A percentile compares a stretch with the other conserved stretches of the same genome.
phyloP scores from a whole-genome alignment of 495 filamentous ascomycete species.

The Daldinia bambusicola region DNA sequence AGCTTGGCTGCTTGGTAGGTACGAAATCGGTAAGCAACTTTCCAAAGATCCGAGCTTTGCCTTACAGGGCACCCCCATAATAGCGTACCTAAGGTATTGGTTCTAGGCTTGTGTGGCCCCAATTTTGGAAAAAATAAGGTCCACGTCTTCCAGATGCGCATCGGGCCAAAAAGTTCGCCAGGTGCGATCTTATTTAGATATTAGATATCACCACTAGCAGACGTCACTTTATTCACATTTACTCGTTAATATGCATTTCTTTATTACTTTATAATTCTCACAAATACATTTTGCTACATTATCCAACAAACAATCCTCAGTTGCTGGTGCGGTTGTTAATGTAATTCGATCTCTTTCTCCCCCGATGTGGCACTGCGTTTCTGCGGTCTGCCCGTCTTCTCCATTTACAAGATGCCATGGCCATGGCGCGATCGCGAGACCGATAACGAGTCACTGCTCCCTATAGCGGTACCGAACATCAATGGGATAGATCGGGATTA shows the following conservation, averaged over 20 bases:
- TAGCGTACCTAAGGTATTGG: conserved; percentile 24
- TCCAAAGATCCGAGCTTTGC: conserved; percentile 29
- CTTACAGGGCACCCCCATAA: conserved; percentile 3
- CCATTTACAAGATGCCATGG: conserved; percentile 50
- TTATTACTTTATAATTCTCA: conserved; percentile 29
- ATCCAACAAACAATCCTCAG: conserved; percentile 14
- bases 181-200: conserved; percentile 20
- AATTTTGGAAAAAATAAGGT: conserved; percentile 22
- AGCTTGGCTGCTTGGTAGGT: conserved; percentile 2
- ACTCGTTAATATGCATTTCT: conserved; percentile 30
- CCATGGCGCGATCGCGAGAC: conserved; percentile 52
- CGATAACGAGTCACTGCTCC: conserved; percentile 53
- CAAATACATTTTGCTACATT: conserved; percentile 17
- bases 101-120: neutral
- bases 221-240: conserved; percentile 23
- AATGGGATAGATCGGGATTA: conserved; percentile 44
- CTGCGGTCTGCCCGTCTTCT: conserved; percentile 31
- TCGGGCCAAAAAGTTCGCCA: conserved; percentile 26
- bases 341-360: conserved; percentile 3
- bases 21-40: conserved; percentile 31
- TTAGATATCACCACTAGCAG: neutral
- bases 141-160: conserved; percentile 38
- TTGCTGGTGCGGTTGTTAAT: conserved; percentile 26
- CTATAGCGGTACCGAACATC: conserved; percentile 48
- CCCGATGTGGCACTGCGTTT: conserved; percentile 43